These are phyloP conservation scores for Colletotrichum liaoningense DNA, from an alignment of 2,329 filamentous ascomycete genomes.

Conservation along the genomic window DNA sequence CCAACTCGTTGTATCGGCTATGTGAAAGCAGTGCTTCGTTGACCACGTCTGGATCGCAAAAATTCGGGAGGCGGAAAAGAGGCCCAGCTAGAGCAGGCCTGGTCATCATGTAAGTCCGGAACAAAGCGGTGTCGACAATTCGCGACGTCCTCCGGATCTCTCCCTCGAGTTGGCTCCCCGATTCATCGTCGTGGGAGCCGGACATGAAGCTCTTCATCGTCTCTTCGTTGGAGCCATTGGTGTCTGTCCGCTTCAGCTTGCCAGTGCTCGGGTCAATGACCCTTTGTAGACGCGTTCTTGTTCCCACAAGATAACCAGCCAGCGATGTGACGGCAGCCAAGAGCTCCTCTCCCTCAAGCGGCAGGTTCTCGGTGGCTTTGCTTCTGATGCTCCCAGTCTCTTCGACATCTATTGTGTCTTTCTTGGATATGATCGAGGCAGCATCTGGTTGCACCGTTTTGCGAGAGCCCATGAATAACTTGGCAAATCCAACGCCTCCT, in stretches of 20 bases:
- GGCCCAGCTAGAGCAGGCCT: conserved; percentile 86
- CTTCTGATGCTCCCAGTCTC: conserved; percentile 67
- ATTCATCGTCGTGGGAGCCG: conserved; percentile 54
- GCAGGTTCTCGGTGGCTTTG: conserved; percentile 59
- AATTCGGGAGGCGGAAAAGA: conserved; percentile 95
- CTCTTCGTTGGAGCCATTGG: conserved; percentile 58
- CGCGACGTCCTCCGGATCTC: conserved; percentile 82
- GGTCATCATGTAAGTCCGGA: conserved; percentile 94
- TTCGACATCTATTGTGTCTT: conserved; percentile 60
- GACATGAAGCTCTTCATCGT: conserved; percentile 68
- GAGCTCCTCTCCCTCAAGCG: conserved; percentile 84
- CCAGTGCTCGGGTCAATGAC: conserved; percentile 72
- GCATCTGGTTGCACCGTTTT: conserved; percentile 61
- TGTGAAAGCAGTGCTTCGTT: conserved; percentile 92
- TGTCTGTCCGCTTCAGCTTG: conserved; percentile 64
- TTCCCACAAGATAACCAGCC: conserved; percentile 88
- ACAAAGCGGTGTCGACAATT: conserved; percentile 92
- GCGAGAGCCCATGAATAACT: conserved; percentile 62
- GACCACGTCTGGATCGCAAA: conserved; percentile 95
- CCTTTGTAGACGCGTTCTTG: conserved; percentile 74
- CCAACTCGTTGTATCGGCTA: conserved; percentile 89
- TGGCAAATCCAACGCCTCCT: conserved; percentile 60
- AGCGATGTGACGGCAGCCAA: conserved; percentile 84
- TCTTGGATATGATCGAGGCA: conserved; percentile 71
- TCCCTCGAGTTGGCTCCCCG: conserved; percentile 72